Evolutionary conservation across 306 rosid species (phyloP).

Genomic region (Cucumis hystrix): DNA sequence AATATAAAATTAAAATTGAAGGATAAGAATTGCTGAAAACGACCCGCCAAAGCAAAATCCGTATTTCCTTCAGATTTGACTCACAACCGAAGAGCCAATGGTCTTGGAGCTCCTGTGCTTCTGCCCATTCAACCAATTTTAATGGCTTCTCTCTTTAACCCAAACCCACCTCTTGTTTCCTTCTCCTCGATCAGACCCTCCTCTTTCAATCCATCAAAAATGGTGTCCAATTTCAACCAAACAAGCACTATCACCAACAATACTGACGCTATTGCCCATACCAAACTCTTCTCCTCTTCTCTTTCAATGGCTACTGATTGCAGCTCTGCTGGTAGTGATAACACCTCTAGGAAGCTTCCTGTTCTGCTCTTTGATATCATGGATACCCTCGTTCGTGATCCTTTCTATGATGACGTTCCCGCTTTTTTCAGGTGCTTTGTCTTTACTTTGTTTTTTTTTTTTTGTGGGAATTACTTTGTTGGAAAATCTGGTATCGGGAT

Average conservation of each 20-base stretch:
- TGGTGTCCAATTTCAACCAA: neutral
- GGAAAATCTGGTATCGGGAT: neutral
- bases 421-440: slow-evolving; percentile 56
- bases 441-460: neutral
- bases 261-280: neutral
- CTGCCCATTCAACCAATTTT: neutral
- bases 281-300: slow-evolving; percentile 2
- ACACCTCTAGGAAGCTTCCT: slow-evolving; percentile 41
- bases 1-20: neutral
- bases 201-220: neutral
- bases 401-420: slow-evolving; percentile 75
- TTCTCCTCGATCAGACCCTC: neutral
- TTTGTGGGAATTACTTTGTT: neutral
- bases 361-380: slow-evolving; percentile 80
- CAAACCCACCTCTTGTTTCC: slow-evolving; percentile 1
- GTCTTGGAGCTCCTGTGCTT: neutral
- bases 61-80: neutral
- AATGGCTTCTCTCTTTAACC: slow-evolving; percentile 3
- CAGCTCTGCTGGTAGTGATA: neutral
- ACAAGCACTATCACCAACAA: neutral
- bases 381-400: slow-evolving; percentile 94
- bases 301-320: neutral
- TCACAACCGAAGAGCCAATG: neutral
- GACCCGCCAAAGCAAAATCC: neutral
- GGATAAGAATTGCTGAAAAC: neutral